Conservation (phyloP, 2,329 filamentous ascomycete genomes). For the Dendryphion nanum region DNA sequence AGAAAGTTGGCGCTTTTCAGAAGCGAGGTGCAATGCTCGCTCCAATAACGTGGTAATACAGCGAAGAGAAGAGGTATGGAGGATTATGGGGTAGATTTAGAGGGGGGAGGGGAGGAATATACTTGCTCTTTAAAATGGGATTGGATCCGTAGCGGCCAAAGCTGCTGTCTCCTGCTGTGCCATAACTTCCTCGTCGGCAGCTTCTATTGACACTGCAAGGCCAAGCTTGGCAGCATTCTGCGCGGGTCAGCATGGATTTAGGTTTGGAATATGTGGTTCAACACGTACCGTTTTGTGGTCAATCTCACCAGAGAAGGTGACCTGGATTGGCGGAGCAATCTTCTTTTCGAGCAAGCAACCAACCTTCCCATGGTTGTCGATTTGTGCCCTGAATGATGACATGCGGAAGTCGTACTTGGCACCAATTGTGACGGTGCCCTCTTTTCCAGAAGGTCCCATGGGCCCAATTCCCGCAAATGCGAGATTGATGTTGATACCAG, state of each 20-base stretch:
- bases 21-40: slow-evolving; percentile 21
- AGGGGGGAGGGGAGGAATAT: slow-evolving; percentile 10
- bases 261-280: slow-evolving; percentile 20
- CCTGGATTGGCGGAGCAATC: slow-evolving; percentile 84
- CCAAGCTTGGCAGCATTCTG: slow-evolving; percentile 95
- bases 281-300: slow-evolving; percentile 86
- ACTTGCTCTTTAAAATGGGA: slow-evolving; percentile 38
- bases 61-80: slow-evolving; percentile 37
- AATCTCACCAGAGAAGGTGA: slow-evolving; percentile 95
- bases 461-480: slow-evolving; percentile 68
- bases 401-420: slow-evolving; percentile 98
- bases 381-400: slow-evolving; percentile 90
- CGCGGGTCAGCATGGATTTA: slow-evolving; percentile 1
- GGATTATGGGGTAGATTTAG: slow-evolving; percentile 34
- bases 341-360: slow-evolving; percentile 93
- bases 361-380: slow-evolving; percentile 93
- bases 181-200: slow-evolving; percentile 42
- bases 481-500: slow-evolving; percentile 90
- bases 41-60: slow-evolving; percentile 41
- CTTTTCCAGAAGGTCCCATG: slow-evolving; percentile 72
- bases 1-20: slow-evolving; percentile 15
- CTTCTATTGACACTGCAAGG: slow-evolving; percentile 72
- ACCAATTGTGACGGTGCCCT: slow-evolving; percentile 87
- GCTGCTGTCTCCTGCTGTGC: slow-evolving; percentile 38
- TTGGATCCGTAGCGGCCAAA: slow-evolving; percentile 28